A percentile compares a stretch with the other conserved stretches of the same genome.
Conservation (phyloP, 1,139 yeast species). For the Magnusiomyces ingens region DNA sequence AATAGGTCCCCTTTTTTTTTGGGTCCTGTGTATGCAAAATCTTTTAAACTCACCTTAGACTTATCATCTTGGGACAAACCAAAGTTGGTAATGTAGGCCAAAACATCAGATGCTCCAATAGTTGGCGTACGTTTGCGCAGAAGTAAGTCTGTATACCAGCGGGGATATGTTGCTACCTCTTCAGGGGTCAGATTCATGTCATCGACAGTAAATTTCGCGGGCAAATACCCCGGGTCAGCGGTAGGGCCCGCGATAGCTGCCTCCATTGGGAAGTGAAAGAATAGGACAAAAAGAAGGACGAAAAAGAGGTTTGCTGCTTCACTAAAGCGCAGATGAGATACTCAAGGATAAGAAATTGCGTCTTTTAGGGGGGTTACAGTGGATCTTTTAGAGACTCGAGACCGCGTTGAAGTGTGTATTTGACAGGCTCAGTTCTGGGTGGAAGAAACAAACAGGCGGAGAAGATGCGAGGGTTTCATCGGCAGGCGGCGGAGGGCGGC, state of each 20-base stretch:
- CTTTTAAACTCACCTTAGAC: conserved; percentile 16
- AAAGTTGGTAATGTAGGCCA: conserved; percentile 37
- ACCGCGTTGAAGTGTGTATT: too few relatives aligned
- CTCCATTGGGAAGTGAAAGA: neutral
- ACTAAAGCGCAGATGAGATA: neutral
- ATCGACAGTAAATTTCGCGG: conserved; percentile 22
- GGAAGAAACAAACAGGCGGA: too few relatives aligned
- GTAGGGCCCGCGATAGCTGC: neutral
- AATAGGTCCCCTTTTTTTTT: too few relatives aligned
- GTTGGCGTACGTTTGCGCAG: conserved; percentile 33
- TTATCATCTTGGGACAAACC: conserved; percentile 33
- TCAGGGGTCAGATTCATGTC: conserved; percentile 34
- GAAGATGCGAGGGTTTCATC: too few relatives aligned
- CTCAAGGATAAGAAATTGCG: too few relatives aligned
- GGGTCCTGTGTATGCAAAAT: too few relatives aligned
- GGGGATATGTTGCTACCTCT: conserved; percentile 36
- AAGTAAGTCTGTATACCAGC: conserved; percentile 40
- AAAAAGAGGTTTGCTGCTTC: neutral
- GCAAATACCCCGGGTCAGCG: neutral
- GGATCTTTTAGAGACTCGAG: too few relatives aligned
- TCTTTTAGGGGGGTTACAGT: too few relatives aligned
- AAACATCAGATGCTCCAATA: conserved; percentile 34
- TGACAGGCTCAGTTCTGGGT: too few relatives aligned
- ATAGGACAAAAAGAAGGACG: neutral
- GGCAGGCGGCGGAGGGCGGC: too few relatives aligned